Base-by-base conservation (phyloP, 2,329 filamentous ascomycete genomes). In the Fusarium mangiferae region DNA sequence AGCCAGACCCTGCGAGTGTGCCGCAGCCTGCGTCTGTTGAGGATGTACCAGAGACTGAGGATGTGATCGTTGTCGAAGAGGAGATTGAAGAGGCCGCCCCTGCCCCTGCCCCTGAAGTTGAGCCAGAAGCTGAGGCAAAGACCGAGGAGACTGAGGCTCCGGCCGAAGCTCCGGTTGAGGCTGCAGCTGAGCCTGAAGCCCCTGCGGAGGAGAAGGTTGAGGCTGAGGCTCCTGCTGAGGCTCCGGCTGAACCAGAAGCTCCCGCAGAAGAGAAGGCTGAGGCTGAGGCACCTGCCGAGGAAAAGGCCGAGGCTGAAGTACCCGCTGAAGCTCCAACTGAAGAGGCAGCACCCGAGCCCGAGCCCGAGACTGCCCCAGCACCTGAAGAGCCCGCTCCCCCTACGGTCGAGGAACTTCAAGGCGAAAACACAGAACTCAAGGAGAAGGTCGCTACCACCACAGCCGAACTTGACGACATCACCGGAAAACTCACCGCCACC, bases 351-450 rank as follows among this genome's bases (percentile, higher is more conserved):
- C 36, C 60, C 9, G 74, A 68, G 4, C 38, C 75, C 2, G 68
- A 63, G 7, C 54, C 67, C 0, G 72, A 70, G n/a, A 41, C 73
- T 6, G 52, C 41, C 3, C 57, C 62, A 6, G 33, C 45, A 14
- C 42, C 65, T 7, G 61, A 54, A 30, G 38, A 65, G 11, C 17
- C 58, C 26, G 41, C 69, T 48, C 60, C 68, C 1, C 66, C 68
- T 4, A 39, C 35, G 1, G 51, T 59, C 5, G 68, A 70, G 15
- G 45, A 68, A 4, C 66, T 75, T 5, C 70, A 64, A 14, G 66
- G 44, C 30, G 68, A 78, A 24, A 74, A 74, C 54, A 60, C 68
- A 10, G 73, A 73, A 18, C 70, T 78, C 22, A 66, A 72, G 52
- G 73, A 77, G n/a, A 75, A 77, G 38, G 62, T 63, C 4, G 70